Base-by-base conservation (phyloP, 2,329 filamentous ascomycete species). In the Talaromyces sp. region DNA sequence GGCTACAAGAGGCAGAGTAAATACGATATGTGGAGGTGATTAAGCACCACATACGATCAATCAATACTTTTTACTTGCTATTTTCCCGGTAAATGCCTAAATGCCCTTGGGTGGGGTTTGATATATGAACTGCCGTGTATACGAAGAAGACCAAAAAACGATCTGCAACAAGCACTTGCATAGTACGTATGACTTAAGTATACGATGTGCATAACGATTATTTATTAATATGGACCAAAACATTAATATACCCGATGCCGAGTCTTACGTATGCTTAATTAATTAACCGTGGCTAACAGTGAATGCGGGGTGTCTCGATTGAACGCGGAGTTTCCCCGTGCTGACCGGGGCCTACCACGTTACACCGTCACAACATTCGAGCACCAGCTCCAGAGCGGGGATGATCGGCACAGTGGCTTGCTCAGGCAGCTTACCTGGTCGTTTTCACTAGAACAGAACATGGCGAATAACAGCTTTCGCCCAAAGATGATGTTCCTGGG, bases 11-110 rank as follows among this genome's bases (percentile, higher is more conserved):
- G 72, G n/a, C 66, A 69, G 19, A 75, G 71, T 57, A 70, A 68
- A 53, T 66, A 69, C 59, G 75, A 77, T 70, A 49, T 77, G 17
- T 77, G 75, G 75, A 68, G 75, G 51, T 78, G 32, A 58, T 11
- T 10, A n/a, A 21, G 24, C 26, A 17, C 26, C 8, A 13, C 26
- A 52, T 52, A 13, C 35, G 17, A n/a, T 17, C 3, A 38, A 38
- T 38, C 17, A 38, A 38, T 38, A n/a, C 17, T n/a, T 38, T 38
- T 38, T 38, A 38, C 35, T 6, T 17, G 13, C 13, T 17, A 38
- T 8, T 38, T 14, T 38, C 14, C 35, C 35, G 35, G 14, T 38
- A 38, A 38, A 38, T 38, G 35, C 35, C 14, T 38, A 38, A 38
- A 38, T 38, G 35, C 35, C 14, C 35, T 38, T 38, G 32, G 32